A percentile compares a stretch with the other conserved stretches of the same genome.
Evolutionary conservation across 805 yeast species (phyloP).

Genomic region (Saccharomycopsis guyanensis): DNA sequence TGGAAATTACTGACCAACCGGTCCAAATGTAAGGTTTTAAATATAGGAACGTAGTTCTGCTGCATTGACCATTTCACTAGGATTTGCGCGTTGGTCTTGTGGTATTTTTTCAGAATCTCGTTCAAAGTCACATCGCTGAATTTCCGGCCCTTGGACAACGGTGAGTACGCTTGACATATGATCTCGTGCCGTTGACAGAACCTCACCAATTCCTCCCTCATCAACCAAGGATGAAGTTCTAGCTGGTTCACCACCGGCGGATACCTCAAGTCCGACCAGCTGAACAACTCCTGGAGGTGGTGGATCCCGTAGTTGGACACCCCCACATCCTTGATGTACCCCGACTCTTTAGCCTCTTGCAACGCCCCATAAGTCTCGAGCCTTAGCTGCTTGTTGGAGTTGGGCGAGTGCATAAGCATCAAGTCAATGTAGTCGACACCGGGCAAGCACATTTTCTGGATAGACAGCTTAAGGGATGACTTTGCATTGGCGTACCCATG

Average conservation of each 20-base stretch:
- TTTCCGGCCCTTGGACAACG: conserved; percentile 32
- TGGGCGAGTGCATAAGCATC: conserved; percentile 22
- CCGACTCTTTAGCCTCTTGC: conserved; percentile 46
- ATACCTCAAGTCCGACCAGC: conserved; percentile 36
- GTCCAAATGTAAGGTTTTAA: conserved; percentile 24
- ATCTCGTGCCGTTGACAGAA: conserved; percentile 28
- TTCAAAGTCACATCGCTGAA: conserved; percentile 27
- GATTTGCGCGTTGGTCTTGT: conserved; percentile 37
- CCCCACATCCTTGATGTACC: conserved; percentile 47
- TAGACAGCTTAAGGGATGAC: conserved; percentile 11
- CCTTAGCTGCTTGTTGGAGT: conserved; percentile 23
- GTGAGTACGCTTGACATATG: conserved; percentile 33
- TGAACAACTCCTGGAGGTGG: conserved; percentile 47
- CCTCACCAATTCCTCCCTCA: conserved; percentile 31
- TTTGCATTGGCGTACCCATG: conserved; percentile 18
- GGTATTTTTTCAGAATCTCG: conserved; percentile 33
- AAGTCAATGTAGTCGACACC: conserved; percentile 23
- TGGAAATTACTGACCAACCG: conserved; percentile 32
- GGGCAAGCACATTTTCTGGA: conserved; percentile 19
- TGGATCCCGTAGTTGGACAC: conserved; percentile 56
- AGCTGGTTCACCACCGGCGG: conserved; percentile 44
- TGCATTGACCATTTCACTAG: conserved; percentile 43
- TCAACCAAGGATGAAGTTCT: conserved; percentile 44
- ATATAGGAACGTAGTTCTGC: conserved; percentile 31
- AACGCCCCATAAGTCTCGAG: conserved; percentile 47